These are phyloP conservation scores for Saccharomyces hybrid DNA, from an alignment of 1,139 yeast genomes.

Conservation along the genomic window DNA sequence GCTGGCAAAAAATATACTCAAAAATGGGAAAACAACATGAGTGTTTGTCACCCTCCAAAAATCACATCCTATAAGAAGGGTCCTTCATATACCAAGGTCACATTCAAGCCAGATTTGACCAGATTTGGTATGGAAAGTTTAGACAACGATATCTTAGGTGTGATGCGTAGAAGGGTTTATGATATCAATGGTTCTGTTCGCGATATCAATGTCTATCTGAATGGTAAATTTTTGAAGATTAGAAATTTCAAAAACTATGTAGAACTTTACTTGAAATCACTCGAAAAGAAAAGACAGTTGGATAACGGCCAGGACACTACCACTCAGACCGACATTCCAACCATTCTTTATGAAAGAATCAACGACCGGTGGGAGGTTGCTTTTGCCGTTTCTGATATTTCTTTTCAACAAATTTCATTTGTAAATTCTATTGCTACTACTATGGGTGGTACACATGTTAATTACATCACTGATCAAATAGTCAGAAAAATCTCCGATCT, in stretches of 20 bases:
- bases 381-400: constrained; percentile 85
- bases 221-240: constrained; percentile 64
- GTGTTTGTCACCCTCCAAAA: constrained; percentile 63
- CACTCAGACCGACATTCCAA: constrained; percentile 40
- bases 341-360: constrained; percentile 72
- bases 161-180: constrained; percentile 85
- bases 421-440: constrained; percentile 98
- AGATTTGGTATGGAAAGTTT: constrained; percentile 78
- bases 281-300: constrained; percentile 37
- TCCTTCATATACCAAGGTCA: constrained; percentile 74
- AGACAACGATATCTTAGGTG: constrained; percentile 76
- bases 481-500: constrained; percentile 64
- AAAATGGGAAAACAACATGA: constrained; percentile 85
- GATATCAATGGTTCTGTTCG: constrained; percentile 94
- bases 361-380: constrained; percentile 92
- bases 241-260: constrained; percentile 79
- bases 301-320: constrained; percentile 34
- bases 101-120: constrained; percentile 80
- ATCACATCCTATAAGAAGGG: constrained; percentile 47
- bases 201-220: constrained; percentile 70
- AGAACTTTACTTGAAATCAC: constrained; percentile 79
- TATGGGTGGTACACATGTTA: constrained; percentile 94
- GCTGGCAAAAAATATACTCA: constrained; percentile 62
- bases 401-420: constrained; percentile 89
- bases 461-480: constrained; percentile 76